Percentiles rank a stretch among this genome's conserved stretches.
These are phyloP conservation scores for Chlorella sp. DNA, from an alignment of 139 green algal species.

Conservation along the genomic window DNA sequence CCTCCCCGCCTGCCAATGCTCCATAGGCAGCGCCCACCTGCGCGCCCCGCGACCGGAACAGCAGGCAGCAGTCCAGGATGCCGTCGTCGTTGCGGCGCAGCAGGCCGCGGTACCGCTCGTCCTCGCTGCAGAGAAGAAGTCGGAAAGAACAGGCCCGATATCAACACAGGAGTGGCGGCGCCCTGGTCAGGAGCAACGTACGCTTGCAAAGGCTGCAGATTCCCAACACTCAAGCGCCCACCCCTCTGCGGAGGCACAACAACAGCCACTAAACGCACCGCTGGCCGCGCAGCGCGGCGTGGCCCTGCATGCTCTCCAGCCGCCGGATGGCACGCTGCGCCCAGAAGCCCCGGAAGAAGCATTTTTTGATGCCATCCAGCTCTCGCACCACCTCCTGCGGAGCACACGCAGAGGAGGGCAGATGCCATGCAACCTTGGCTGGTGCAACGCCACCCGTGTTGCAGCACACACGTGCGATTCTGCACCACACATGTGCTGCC, in stretches of 20 bases:
- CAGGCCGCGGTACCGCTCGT: slow-evolving; percentile 22
- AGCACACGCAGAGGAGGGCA: not conserved
- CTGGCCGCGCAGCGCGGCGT: slow-evolving; percentile 10
- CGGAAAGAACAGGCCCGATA: no score
- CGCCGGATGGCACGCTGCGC: not conserved
- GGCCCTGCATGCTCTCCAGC: slow-evolving; percentile 12
- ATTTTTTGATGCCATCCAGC: slow-evolving; percentile 28
- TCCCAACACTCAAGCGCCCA: no score
- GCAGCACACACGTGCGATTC: no score
- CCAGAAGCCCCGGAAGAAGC: slow-evolving; percentile 8
- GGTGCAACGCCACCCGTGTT: no score
- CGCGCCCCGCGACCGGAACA: not conserved
- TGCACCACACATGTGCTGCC: no score
- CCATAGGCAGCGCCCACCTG: slow-evolving; percentile 5
- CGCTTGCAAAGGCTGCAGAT: no score
- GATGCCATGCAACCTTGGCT: no score
- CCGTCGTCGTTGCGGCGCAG: slow-evolving; percentile 23
- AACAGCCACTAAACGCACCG: not conserved
- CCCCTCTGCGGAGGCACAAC: no score
- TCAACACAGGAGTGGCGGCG: no score
- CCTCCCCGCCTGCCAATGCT: no score
- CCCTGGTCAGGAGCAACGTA: no score
- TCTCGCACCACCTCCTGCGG: slow-evolving; percentile 22
- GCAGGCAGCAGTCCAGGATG: slow-evolving; percentile 33
- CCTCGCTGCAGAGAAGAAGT: slow-evolving; percentile 3